Evolutionary conservation across 2,329 filamentous ascomycete genomes (phyloP), one percentile per base, ranked within the genome.

Genomic region (Nigrograna mackinnonii): DNA sequence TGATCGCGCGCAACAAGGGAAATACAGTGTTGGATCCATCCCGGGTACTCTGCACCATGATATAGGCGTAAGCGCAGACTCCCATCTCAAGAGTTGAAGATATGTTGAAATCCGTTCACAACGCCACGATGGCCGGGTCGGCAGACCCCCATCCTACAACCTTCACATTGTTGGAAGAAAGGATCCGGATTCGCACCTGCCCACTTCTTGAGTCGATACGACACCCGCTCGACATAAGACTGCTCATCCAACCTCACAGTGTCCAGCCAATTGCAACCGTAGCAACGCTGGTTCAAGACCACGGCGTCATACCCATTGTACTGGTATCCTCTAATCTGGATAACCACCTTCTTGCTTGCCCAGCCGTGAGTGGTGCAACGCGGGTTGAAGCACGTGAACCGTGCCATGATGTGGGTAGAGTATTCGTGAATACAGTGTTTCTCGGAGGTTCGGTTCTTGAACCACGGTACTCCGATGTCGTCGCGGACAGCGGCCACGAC

Each of bases 131-230:
- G n/a, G n/a, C n/a, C n/a, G n/a, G n/a, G n/a, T n/a, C n/a, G n/a
- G n/a, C n/a, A n/a, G n/a, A n/a, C n/a, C n/a, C n/a, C n/a, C n/a
- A n/a, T n/a, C n/a, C n/a, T n/a, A n/a, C n/a, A n/a, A n/a, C n/a
- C n/a, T n/a, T n/a, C n/a, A n/a, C n/a, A n/a, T n/a, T n/a, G n/a
- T n/a, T n/a, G n/a, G n/a, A n/a, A n/a, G n/a, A n/a, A n/a, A n/a
- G n/a, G n/a, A n/a, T n/a, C n/a, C n/a, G n/a, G n/a, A n/a, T n/a
- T n/a, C n/a, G n/a, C 39, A 13, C 53, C 56, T 34, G 56, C 54
- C 56, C 53, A 60, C 26, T 26, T 53, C 45, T 50, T 55, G 7
- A 60, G 37, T 36, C 56, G 46, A 22, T 53, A 57, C 21, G 55
- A 32, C 35, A 60, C 44, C 35, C 55, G 43, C 4, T 57, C 53